Conservation (phyloP, 306 rosid genomes). For the Phaseolus lunatus region DNA sequence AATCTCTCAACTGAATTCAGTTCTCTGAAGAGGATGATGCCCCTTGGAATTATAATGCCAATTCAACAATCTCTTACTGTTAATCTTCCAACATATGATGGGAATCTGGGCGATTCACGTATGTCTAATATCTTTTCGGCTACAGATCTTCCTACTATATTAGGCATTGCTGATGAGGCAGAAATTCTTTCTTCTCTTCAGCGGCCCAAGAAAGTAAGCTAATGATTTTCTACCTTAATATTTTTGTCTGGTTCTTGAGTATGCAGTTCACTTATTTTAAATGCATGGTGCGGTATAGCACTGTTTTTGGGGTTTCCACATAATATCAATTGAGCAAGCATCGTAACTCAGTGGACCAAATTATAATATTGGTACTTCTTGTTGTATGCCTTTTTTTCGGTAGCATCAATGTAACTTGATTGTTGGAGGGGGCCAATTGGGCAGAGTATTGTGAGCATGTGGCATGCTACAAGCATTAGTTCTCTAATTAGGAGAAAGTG, state of each 20-base stretch:
- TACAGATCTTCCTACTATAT: constrained; percentile 88
- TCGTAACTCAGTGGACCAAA: constrained; percentile 25
- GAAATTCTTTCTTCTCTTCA: constrained; percentile 98
- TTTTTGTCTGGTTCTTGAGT: constrained; percentile 29
- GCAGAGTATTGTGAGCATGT: constrained; percentile 11
- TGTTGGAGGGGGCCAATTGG: constrained; percentile 14
- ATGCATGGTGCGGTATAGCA: constrained; percentile 24
- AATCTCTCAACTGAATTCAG: constrained; percentile 91
- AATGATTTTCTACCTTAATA: constrained; percentile 38
- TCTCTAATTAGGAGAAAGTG: neutral
- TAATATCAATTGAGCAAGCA: constrained; percentile 34
- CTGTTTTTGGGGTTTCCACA: constrained; percentile 31
- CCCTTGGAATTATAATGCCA: constrained; percentile 95
- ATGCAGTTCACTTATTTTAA: constrained; percentile 25
- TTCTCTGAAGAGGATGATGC: constrained; percentile 97
- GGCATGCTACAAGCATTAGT: neutral
- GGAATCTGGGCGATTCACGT: constrained; percentile 64
- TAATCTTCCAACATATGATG: constrained; percentile 81
- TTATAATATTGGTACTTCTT: neutral
- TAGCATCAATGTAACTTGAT: constrained; percentile 32
- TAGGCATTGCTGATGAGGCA: constrained; percentile 94
- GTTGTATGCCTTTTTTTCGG: constrained; percentile 8
- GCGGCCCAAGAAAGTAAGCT: constrained; percentile 85
- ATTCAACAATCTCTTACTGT: constrained; percentile 88
- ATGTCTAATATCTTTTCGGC: constrained; percentile 75